Base-by-base conservation (phyloP, 2,329 filamentous ascomycete species). In the Tothia fuscella region DNA sequence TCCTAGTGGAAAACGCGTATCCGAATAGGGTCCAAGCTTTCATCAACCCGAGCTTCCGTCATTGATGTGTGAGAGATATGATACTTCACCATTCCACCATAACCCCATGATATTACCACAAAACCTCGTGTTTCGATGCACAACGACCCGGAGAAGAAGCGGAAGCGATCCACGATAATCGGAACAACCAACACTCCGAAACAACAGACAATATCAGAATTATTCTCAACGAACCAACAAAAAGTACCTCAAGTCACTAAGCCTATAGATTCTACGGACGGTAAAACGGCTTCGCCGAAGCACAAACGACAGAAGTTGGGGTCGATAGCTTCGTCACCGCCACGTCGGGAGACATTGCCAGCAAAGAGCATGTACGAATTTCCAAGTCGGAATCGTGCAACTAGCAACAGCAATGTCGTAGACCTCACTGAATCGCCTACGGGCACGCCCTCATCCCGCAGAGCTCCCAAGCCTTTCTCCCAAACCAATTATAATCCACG, bases 401-500 rank as follows among this genome's bases (percentile, higher is more conserved):
- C 53, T 13, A 20, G 38, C 25, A 53, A 49, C 33, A 48, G 43
- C 21, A 45, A 41, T 13, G 51, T 59, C 16, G 50, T 62, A 22
- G 61, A 64, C 43, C 62, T 75, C 49, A 74, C 68, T 34, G 59
- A 56, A 45, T 53, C 56, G 50, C 52, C 58, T 49, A 50, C 56
- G 2, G 46, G 54, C 14, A 28, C 48, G 20, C 30, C 30, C 3
- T 32, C 25, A 21, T 17, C 10, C 47, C 51, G 5, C 48, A 53
- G 38, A 44, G 44, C 17, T 52, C 50, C 53, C 60, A 50, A 48
- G 48, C 14, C 49, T 62, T 50, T 54, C 63, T 54, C 6, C 48
- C 55, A 29, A 59, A 58, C 41, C 65, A 66, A 38, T 84, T 88
- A 55, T 17, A 82, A 81, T 50, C 79, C 85, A 10, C 77, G 84